Conservation (phyloP, 352 stramenopile genomes). For the Globisporangium alternatum region DNA sequence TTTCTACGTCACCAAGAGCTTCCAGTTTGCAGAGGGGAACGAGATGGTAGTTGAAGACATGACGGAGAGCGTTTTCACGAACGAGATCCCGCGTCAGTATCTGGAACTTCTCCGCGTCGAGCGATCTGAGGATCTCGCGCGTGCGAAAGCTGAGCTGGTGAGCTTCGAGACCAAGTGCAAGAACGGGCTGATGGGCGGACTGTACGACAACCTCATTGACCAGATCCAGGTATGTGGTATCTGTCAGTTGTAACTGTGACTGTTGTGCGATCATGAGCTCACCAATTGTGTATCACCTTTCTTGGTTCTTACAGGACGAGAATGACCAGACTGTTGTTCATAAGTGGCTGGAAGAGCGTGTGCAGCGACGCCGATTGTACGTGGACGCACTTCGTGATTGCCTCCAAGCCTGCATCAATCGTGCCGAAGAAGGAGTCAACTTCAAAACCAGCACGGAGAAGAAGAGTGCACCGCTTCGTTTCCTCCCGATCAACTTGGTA, state of each 20-base stretch:
- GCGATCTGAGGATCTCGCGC: slow-evolving; percentile 45
- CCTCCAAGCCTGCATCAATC: slow-evolving; percentile 62
- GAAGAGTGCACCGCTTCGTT: slow-evolving; percentile 68
- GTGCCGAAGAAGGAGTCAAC: slow-evolving; percentile 65
- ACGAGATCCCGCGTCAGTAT: slow-evolving; percentile 77
- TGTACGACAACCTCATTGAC: slow-evolving; percentile 85
- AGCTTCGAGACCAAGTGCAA: slow-evolving; percentile 67
- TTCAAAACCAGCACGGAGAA: slow-evolving; percentile 86
- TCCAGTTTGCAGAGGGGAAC: slow-evolving; percentile 69
- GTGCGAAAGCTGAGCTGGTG: slow-evolving; percentile 45
- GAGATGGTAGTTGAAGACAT: slow-evolving; percentile 85
- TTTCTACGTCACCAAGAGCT: slow-evolving; percentile 79
- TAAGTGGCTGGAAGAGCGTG: slow-evolving; percentile 69
- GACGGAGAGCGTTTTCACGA: slow-evolving; percentile 76
- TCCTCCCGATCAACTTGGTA: slow-evolving; percentile 78
- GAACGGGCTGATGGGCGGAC: slow-evolving; percentile 47
- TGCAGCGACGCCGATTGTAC: slow-evolving; percentile 65
- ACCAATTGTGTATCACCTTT: background rate
- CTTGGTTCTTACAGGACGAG: slow-evolving; percentile 33
- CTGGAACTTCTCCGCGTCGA: slow-evolving; percentile 62
- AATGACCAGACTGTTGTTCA: slow-evolving; percentile 72
- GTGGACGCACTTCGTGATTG: slow-evolving; percentile 67
- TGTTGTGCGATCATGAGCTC: background rate
- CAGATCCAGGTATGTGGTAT: slow-evolving; percentile 53
- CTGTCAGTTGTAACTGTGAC: background rate